Evolutionary conservation across 163 green algal genomes (phyloP).

Genomic region (Scenedesmus sp.): DNA sequence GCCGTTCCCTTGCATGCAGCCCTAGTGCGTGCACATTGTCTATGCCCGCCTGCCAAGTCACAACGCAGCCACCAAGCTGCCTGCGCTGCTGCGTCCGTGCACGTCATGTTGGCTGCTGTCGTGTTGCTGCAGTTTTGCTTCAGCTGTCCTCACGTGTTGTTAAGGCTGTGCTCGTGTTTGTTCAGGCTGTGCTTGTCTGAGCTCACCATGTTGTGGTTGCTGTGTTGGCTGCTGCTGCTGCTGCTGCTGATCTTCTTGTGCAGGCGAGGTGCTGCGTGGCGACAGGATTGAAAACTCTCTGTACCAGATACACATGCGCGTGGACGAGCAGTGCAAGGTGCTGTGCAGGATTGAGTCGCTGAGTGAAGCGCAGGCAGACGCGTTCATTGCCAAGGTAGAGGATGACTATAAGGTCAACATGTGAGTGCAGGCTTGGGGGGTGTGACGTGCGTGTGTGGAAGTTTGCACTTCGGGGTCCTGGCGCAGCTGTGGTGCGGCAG

Average conservation of each 20-base stretch:
- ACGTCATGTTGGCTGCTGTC: not conserved
- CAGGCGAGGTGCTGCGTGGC: slow-evolving; percentile 95
- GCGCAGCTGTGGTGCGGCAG: not conserved
- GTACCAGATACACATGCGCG: slow-evolving; percentile 91
- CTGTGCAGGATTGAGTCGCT: slow-evolving; percentile 91
- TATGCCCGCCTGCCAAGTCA: not conserved
- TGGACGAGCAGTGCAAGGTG: slow-evolving; percentile 96
- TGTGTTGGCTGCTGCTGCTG: not conserved
- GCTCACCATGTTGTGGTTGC: not conserved
- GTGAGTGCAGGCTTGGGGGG: slow-evolving; percentile 65
- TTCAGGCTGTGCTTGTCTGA: too few species aligned
- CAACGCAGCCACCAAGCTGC: not conserved
- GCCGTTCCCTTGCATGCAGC: not conserved
- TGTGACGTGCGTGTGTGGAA: not conserved
- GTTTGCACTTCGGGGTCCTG: not conserved
- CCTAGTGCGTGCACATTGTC: not conserved
- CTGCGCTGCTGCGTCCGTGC: not conserved
- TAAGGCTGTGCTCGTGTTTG: too few species aligned
- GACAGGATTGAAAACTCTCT: slow-evolving; percentile 97
- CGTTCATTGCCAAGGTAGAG: slow-evolving; percentile 88
- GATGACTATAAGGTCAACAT: slow-evolving; percentile 99
- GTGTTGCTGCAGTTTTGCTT: not conserved
- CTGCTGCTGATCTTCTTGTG: not conserved
- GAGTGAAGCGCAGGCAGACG: slow-evolving; percentile 81
- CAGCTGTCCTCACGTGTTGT: not conserved